These are phyloP conservation scores for Fusarium floridanum DNA, from an alignment of 2,329 filamentous ascomycete species.

Conservation along the genomic window DNA sequence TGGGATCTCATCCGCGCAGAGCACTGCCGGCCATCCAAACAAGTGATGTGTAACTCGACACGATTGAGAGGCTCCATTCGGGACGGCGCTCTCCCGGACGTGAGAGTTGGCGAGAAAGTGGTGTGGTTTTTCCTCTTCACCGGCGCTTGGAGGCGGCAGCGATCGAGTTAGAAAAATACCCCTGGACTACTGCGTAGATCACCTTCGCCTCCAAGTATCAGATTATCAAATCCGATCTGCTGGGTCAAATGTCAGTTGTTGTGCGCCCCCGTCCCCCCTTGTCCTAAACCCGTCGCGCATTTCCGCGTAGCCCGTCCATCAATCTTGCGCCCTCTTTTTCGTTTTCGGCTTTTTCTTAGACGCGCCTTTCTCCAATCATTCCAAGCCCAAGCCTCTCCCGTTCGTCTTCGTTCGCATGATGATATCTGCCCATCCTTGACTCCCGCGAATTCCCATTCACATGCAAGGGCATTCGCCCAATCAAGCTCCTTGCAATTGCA, in stretches of 20 bases:
- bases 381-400: conserved; percentile 21
- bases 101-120: conserved; percentile 28
- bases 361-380: neutral
- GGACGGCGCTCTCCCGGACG: conserved; percentile 33
- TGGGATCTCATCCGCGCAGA: conserved; percentile 26
- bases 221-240: conserved; percentile 39
- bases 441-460: conserved; percentile 3
- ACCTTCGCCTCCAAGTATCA: conserved; percentile 25
- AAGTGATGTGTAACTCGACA: conserved; percentile 6
- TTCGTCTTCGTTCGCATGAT: conserved; percentile 18
- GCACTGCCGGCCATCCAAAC: conserved; percentile 22
- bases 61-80: conserved; percentile 20
- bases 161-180: conserved; percentile 33
- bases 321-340: conserved; percentile 36
- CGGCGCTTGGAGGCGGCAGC: conserved; percentile 24
- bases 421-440: neutral
- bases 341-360: conserved; percentile 37
- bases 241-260: conserved; percentile 13
- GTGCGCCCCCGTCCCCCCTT: conserved; percentile 8
- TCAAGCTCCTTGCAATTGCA: conserved; percentile 23
- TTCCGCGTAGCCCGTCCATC: conserved; percentile 27
- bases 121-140: conserved; percentile 29
- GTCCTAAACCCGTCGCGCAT: conserved; percentile 16
- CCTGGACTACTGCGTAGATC: conserved; percentile 20
- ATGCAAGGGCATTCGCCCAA: conserved; percentile 15